Conservation (phyloP, 495 filamentous ascomycete genomes). For the Clavariopsis aquatica region DNA sequence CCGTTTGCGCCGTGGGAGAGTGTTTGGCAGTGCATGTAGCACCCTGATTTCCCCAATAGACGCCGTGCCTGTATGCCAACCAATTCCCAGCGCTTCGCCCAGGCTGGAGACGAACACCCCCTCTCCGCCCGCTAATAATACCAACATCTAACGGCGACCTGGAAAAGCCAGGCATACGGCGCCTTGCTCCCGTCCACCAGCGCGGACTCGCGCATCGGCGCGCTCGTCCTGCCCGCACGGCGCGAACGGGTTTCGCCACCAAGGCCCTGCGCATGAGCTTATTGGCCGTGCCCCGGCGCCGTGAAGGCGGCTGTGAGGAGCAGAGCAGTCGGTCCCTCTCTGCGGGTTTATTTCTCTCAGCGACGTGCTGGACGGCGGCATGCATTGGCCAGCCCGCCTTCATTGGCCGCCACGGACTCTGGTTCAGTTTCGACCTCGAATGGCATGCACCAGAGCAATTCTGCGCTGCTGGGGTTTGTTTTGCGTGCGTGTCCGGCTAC, state of each 20-base stretch:
- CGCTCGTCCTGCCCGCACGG: slow-evolving; percentile 20
- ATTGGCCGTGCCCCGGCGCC: slow-evolving; percentile 29
- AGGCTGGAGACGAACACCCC: slow-evolving; percentile 9
- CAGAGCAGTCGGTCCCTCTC: slow-evolving; percentile 4
- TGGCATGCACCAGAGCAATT: slow-evolving; percentile 34
- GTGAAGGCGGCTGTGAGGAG: slow-evolving; percentile 16
- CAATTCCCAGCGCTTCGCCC: slow-evolving; percentile 28
- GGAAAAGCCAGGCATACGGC: slow-evolving; percentile 9
- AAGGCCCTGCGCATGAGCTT: slow-evolving; percentile 22
- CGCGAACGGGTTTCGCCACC: slow-evolving; percentile 23
- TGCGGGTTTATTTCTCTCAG: slow-evolving; percentile 14
- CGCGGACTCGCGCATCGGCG: slow-evolving; percentile 24
- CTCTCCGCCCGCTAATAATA: slow-evolving; percentile 23
- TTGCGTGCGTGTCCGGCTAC: slow-evolving; percentile 32
- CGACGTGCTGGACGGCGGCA: slow-evolving; percentile 24
- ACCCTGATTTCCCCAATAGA: slow-evolving; percentile 30
- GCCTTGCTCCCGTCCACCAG: background rate
- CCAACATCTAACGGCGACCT: slow-evolving; percentile 7
- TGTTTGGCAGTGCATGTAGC: slow-evolving; percentile 28
- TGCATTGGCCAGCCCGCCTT: slow-evolving; percentile 20
- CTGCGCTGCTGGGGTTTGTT: slow-evolving; percentile 30
- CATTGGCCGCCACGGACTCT: slow-evolving; percentile 36
- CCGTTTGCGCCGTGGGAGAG: background rate
- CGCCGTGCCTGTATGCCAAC: slow-evolving; percentile 32
- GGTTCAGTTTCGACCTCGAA: slow-evolving; percentile 33